Evolutionary conservation across 495 filamentous ascomycete species (phyloP).

Genomic region (Amorphotheca resinae): DNA sequence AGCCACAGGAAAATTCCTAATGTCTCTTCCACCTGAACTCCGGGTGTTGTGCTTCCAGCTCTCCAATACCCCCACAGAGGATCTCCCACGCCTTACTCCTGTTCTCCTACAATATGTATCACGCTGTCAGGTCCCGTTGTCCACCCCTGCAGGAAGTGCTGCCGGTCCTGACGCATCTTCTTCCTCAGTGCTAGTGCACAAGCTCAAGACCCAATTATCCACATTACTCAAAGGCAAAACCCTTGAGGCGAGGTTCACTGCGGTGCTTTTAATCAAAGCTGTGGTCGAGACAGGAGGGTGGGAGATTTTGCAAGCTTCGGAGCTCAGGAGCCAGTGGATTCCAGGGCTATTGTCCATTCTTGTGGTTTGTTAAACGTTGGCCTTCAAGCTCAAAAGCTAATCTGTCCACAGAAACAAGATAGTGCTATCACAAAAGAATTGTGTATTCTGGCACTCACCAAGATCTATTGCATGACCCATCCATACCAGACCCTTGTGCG

Average conservation of each 20-base stretch:
- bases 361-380: conserved; percentile 19
- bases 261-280: conserved; percentile 66
- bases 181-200: conserved; percentile 53
- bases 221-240: conserved; percentile 62
- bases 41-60: conserved; percentile 56
- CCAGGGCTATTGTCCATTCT: conserved; percentile 56
- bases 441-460: conserved; percentile 59
- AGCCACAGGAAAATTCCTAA: too few species aligned
- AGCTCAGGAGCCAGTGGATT: conserved; percentile 44
- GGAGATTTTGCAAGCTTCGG: conserved; percentile 57
- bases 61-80: conserved; percentile 45
- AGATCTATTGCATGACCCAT: conserved; percentile 71
- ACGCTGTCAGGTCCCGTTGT: conserved; percentile 47
- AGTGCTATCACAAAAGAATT: conserved; percentile 59
- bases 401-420: conserved; percentile 49
- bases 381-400: neutral
- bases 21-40: conserved; percentile 27
- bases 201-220: conserved; percentile 63
- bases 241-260: conserved; percentile 60
- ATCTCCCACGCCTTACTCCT: conserved; percentile 51
- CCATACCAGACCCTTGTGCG: conserved; percentile 69
- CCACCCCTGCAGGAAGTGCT: conserved; percentile 32
- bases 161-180: conserved; percentile 43
- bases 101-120: conserved; percentile 46
- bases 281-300: conserved; percentile 68